Evolutionary conservation across 441 rosid species (phyloP), one percentile per base, ranked within the genome.

Genomic region (Mallotus repandus): DNA sequence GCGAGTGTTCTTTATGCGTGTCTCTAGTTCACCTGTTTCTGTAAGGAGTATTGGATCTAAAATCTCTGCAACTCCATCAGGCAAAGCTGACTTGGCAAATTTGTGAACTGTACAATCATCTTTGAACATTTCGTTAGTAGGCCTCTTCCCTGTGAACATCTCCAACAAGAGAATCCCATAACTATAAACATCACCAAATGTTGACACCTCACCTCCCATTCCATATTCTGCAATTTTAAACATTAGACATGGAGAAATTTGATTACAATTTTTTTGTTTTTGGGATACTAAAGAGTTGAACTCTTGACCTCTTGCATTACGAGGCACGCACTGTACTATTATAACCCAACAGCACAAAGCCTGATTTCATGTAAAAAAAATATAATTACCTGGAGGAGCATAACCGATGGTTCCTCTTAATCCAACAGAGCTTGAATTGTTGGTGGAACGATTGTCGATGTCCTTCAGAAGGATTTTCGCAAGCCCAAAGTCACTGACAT

Each of bases 81-180:
- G 74, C 13, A 63, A 18, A 0, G 75, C 54, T 32, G 45, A 50
- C 45, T 19, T 41, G 8, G 76, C 74, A 57, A 67, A 79, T 8
- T 32, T 43, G 35, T 66, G 71, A 60, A 76, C 68, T 19, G 58
- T 56, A 68, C 63, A 13, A 14, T 49, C 77, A 0, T 59, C 41
- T 35, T 35, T 35, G 41, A 3, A 35, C 41, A 35, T 35, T 35
- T 35, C 74, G 19, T 57, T 50, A 0, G 77, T 72, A 0, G 79
- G 77, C 56, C 66, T 67, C 49, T 49, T 76, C 25, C 75, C 35
- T 2, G 71, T 76, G 38, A 76, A 38, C 71, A 76, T 68, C 65
- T 79, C 79, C 29, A 79, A n/a, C 70, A 79, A 55, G 55, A 79
- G 32, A 13, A 79, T 70, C 4, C 82, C 81, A 9, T 74, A 76